Conservation (phyloP, 2,329 filamentous ascomycete species). For the Penicillium sp. region DNA sequence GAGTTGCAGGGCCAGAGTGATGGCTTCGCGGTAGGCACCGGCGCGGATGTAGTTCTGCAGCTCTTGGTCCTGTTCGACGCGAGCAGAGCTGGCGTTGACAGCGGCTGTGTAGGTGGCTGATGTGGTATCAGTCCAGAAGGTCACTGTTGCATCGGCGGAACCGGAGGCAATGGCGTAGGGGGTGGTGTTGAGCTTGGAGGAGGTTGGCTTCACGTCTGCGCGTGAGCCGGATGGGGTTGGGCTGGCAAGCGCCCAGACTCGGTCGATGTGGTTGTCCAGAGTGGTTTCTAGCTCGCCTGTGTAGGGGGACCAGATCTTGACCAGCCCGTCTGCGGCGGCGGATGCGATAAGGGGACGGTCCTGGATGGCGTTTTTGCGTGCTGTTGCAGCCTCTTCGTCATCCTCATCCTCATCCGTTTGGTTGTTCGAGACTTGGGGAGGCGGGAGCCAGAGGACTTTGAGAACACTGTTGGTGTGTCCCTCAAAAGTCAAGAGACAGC, state of each 20-base stretch:
- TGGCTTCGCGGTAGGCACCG: constrained; percentile 87
- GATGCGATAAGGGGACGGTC: constrained; percentile 60
- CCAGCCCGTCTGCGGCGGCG: constrained; percentile 87
- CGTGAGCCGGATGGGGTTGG: constrained; percentile 43
- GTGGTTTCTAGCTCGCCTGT: constrained; percentile 83
- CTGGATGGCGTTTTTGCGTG: constrained; percentile 30
- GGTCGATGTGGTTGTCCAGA: constrained; percentile 93
- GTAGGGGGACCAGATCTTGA: constrained; percentile 93
- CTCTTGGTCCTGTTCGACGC: constrained; percentile 91
- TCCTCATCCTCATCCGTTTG: constrained; percentile 31
- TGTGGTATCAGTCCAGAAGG: constrained; percentile 94
- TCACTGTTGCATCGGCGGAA: constrained; percentile 86
- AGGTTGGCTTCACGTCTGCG: constrained; percentile 27
- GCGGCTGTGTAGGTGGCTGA: constrained; percentile 72
- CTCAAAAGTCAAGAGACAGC: constrained; percentile 88
- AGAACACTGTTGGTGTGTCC: constrained; percentile 94
- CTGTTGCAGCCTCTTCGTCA: constrained; percentile 27
- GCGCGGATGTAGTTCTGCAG: constrained; percentile 88
- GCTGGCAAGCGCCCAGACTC: constrained; percentile 87
- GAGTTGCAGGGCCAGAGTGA: constrained; percentile 84
- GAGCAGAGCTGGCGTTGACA: constrained; percentile 68
- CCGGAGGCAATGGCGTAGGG: constrained; percentile 78
- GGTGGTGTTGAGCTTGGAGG: constrained; percentile 31
- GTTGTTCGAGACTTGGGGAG: constrained; percentile 38
- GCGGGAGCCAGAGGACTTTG: constrained; percentile 83